These are phyloP conservation scores for Candida incommunis DNA, from an alignment of 805 yeast species.

Conservation along the genomic window DNA sequence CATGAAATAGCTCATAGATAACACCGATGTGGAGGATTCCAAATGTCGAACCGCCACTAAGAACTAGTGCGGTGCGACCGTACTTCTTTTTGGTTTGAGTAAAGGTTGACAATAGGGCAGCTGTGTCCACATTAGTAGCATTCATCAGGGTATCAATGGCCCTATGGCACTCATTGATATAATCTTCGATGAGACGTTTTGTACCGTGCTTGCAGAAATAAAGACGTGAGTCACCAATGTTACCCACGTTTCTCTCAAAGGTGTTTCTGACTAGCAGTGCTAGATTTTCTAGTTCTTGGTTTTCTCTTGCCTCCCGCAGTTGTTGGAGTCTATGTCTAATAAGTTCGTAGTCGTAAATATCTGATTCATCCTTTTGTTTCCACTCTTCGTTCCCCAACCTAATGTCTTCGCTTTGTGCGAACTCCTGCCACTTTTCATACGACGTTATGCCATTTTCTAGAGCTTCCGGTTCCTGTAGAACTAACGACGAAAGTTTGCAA, in stretches of 20 bases:
- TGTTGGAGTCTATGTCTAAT: constrained; percentile 39
- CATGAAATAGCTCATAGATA: constrained; percentile 59
- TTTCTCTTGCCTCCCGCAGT: constrained; percentile 42
- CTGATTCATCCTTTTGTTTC: constrained; percentile 47
- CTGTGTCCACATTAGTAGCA: constrained; percentile 31
- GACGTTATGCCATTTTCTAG: not conserved
- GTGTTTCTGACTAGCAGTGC: constrained; percentile 69
- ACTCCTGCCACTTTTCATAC: constrained; percentile 50
- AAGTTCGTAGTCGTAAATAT: constrained; percentile 59
- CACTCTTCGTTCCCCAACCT: constrained; percentile 52
- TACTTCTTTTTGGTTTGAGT: constrained; percentile 81
- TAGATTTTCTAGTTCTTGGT: constrained; percentile 44
- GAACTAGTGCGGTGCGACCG: constrained; percentile 88
- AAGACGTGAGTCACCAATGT: constrained; percentile 67
- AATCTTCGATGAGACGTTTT: constrained; percentile 68
- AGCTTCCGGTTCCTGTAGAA: not conserved
- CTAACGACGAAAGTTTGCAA: not conserved
- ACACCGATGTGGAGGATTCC: constrained; percentile 92
- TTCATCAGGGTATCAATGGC: constrained; percentile 24
- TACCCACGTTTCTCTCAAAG: constrained; percentile 75
- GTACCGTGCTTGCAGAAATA: constrained; percentile 80
- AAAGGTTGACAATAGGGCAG: constrained; percentile 60
- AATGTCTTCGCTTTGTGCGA: constrained; percentile 50
- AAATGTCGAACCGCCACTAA: constrained; percentile 92
- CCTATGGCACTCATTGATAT: constrained; percentile 61